A percentile compares a stretch with the other conserved stretches of the same genome.
These are phyloP conservation scores for Pleodorina starrii DNA, from an alignment of 139 green algal species.

Conservation along the genomic window DNA sequence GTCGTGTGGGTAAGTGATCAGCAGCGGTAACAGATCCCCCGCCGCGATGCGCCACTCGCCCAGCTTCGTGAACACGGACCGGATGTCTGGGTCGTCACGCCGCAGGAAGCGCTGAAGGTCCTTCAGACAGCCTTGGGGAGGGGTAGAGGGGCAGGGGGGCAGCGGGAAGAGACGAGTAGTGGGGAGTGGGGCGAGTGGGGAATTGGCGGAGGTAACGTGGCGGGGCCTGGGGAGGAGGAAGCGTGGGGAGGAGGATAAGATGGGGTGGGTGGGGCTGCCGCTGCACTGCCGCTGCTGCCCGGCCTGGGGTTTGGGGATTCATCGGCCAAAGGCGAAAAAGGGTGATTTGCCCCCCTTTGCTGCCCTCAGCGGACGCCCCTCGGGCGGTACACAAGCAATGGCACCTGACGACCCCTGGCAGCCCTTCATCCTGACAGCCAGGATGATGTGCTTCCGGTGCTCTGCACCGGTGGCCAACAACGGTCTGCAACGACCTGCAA, in stretches of 20 bases:
- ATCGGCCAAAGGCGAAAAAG: neutral
- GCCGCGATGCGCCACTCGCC: constrained; percentile 69
- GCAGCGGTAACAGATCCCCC: constrained; percentile 88
- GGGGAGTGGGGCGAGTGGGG: neutral
- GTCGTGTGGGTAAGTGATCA: constrained; percentile 84
- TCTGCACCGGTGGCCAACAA: too few species aligned
- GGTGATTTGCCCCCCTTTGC: neutral
- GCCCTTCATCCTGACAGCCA: too few species aligned
- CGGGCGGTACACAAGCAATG: too few species aligned
- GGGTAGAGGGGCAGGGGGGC: neutral
- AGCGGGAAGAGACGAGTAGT: neutral
- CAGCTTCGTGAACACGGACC: constrained; percentile 88
- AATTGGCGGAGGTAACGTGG: too few species aligned
- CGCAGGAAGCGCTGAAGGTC: constrained; percentile 94
- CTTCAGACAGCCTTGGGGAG: constrained; percentile 83
- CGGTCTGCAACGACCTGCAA: too few species aligned
- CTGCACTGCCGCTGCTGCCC: too few species aligned
- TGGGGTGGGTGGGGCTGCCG: too few species aligned
- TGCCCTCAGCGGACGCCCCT: neutral
- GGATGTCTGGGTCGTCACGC: constrained; percentile 81
- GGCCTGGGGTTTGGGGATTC: too few species aligned
- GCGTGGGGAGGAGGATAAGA: neutral
- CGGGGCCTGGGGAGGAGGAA: neutral
- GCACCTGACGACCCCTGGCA: too few species aligned
- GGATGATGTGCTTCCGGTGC: too few species aligned